Percentiles rank a stretch among this genome's conserved stretches.
phyloP scores from a whole-genome alignment of 2,329 filamentous ascomycete species.

The Penicillium frequentans region DNA sequence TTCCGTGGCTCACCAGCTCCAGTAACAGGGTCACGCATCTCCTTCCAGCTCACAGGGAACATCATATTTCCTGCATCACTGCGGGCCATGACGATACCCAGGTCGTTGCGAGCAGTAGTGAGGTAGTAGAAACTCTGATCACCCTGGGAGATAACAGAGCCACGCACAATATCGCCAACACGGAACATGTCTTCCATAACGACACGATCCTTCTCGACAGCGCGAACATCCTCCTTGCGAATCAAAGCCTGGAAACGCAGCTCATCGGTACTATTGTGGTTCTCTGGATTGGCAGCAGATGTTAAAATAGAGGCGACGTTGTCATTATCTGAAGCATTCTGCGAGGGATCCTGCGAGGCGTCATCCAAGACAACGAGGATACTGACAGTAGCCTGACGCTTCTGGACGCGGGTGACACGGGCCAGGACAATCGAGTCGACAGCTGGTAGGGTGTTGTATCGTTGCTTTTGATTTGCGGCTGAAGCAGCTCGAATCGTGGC shows the following conservation, averaged over 20 bases:
- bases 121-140: slow-evolving; percentile 96
- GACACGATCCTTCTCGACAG: slow-evolving; percentile 93
- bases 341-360: slow-evolving; percentile 20
- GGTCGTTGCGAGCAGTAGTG: slow-evolving; percentile 85
- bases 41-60: slow-evolving; percentile 93
- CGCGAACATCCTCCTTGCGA: slow-evolving; percentile 84
- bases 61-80: slow-evolving; percentile 87
- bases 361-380: slow-evolving; percentile 77
- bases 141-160: slow-evolving; percentile 83
- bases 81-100: slow-evolving; percentile 90
- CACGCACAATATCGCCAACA: slow-evolving; percentile 87
- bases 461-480: slow-evolving; percentile 37
- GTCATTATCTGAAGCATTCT: slow-evolving; percentile 35
- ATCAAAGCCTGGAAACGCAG: slow-evolving; percentile 76
- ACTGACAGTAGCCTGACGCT: slow-evolving; percentile 78
- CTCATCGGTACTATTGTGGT: slow-evolving; percentile 60
- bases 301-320: slow-evolving; percentile 39
- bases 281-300: slow-evolving; percentile 41
- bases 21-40: slow-evolving; percentile 82
- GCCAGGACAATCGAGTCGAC: slow-evolving; percentile 80
- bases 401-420: slow-evolving; percentile 79
- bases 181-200: slow-evolving; percentile 88
- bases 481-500: not conserved
- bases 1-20: slow-evolving; percentile 78
- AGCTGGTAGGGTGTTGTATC: slow-evolving; percentile 74